Percentiles rank a stretch among this genome's conserved stretches.
phyloP scores from a whole-genome alignment of 2,329 filamentous ascomycete genomes.

The Colletotrichum viniferum region DNA sequence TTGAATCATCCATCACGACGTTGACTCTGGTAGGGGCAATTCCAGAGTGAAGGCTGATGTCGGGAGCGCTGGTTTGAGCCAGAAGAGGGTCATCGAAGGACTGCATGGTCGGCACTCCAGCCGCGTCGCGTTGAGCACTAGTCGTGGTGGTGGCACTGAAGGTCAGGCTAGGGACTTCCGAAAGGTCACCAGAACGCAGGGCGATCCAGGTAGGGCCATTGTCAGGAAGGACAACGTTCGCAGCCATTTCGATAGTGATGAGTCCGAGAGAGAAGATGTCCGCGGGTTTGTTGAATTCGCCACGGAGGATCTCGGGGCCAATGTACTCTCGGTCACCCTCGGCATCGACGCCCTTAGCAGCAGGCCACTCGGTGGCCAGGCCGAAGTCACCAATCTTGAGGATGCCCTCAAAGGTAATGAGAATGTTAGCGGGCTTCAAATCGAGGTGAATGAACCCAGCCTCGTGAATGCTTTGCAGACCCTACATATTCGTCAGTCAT shows the following conservation, averaged over 20 bases:
- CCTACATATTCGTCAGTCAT: slow-evolving; percentile 56
- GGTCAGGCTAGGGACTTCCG: slow-evolving; percentile 85
- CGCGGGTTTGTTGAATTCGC: slow-evolving; percentile 85
- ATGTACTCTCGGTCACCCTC: slow-evolving; percentile 98
- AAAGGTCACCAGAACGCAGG: slow-evolving; percentile 86
- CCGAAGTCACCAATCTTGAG: slow-evolving; percentile 90
- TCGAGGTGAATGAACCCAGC: slow-evolving; percentile 86
- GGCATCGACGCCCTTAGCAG: slow-evolving; percentile 76
- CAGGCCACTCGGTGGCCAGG: slow-evolving; percentile 80
- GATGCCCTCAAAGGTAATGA: slow-evolving; percentile 80
- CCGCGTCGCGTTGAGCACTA: slow-evolving; percentile 15
- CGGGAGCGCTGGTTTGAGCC: slow-evolving; percentile 19
- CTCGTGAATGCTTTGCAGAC: slow-evolving; percentile 87
- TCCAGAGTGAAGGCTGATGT: slow-evolving; percentile 30
- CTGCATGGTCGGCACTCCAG: slow-evolving; percentile 20
- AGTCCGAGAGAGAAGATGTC: slow-evolving; percentile 94
- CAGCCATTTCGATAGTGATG: slow-evolving; percentile 92
- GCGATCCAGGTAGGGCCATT: slow-evolving; percentile 92
- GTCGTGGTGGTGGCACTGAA: slow-evolving; percentile 65
- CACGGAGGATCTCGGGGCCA: slow-evolving; percentile 87
- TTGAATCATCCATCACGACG: slow-evolving; percentile 36
- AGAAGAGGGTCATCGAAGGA: slow-evolving; percentile 19
- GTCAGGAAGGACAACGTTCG: slow-evolving; percentile 91
- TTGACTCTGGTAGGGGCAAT: slow-evolving; percentile 34
- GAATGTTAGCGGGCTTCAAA: slow-evolving; percentile 83